phyloP scores from a whole-genome alignment of 2,329 filamentous ascomycete species.

The Ceratocystis cubensis region DNA sequence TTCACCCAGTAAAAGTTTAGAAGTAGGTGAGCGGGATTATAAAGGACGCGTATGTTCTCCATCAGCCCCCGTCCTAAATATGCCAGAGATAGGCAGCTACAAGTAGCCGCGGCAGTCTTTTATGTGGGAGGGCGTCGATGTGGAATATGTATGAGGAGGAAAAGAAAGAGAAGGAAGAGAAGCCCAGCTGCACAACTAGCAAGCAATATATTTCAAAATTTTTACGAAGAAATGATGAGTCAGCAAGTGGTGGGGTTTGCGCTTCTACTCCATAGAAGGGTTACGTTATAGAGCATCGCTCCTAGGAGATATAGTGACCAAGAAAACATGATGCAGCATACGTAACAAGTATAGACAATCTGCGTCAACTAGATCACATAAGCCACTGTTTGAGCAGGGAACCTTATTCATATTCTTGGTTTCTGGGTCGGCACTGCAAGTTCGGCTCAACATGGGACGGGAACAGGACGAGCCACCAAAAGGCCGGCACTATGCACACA shows the following conservation, averaged over 20 bases:
- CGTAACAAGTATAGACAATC: not conserved
- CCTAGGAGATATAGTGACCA: not conserved
- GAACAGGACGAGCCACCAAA: not conserved
- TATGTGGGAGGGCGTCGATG: conserved; percentile 28
- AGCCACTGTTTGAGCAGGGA: not conserved
- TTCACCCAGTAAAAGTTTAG: conserved; percentile 30
- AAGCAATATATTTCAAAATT: conserved; percentile 15
- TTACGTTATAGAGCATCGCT: not conserved
- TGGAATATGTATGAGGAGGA: conserved; percentile 39
- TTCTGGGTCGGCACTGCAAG: not conserved
- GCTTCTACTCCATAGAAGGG: not conserved
- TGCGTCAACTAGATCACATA: not conserved
- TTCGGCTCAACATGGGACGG: not conserved
- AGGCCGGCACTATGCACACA: not conserved
- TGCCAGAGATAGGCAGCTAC: conserved; percentile 23
- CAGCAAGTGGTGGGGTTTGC: not conserved
- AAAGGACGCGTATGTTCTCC: conserved; percentile 45
- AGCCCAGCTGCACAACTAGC: not conserved
- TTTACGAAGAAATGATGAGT: conserved; percentile 11
- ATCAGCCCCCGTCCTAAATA: conserved; percentile 31
- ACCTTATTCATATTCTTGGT: not conserved
- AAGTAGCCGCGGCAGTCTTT: conserved; percentile 22
- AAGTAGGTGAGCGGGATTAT: conserved; percentile 43
- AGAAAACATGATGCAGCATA: not conserved
- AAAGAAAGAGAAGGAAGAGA: conserved; percentile 28